Evolutionary conservation across 257 asterid genomes (phyloP).

Genomic region (Leonotis leonurus): DNA sequence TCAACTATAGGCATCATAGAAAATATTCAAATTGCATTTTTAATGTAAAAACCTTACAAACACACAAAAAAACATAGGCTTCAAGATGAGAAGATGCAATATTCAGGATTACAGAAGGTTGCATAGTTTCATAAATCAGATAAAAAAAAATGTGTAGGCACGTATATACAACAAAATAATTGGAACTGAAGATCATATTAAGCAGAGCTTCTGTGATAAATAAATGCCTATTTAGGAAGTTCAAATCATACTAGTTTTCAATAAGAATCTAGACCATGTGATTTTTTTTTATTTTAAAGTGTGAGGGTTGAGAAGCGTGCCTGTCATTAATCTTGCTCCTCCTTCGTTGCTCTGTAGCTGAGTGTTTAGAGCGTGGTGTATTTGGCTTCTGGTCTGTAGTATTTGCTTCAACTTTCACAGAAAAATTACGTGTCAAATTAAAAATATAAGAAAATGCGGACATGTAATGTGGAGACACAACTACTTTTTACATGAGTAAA

Average conservation of each 20-base stretch:
- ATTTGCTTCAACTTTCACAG: conserved; percentile 63
- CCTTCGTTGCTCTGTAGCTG: conserved; percentile 99
- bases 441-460: background rate
- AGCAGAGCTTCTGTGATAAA: background rate
- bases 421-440: conserved; percentile 41
- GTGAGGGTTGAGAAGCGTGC: conserved; percentile 35
- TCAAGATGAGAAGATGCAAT: background rate
- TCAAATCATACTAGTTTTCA: background rate
- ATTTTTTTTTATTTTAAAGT: background rate
- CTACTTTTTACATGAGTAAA: background rate
- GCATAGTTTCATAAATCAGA: background rate
- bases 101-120: background rate
- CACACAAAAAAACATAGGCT: background rate
- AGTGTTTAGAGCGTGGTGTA: conserved; percentile 95
- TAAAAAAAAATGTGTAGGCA: background rate
- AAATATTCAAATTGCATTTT: no score
- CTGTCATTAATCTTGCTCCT: conserved; percentile 98
- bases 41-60: no score
- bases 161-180: background rate
- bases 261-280: no score
- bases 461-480: background rate
- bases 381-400: conserved; percentile 65
- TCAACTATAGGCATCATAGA: background rate
- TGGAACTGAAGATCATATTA: background rate
- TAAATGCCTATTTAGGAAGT: no score